These are phyloP conservation scores for Trichoderma citrinoviride DNA, from an alignment of 2,329 filamentous ascomycete genomes.

Conservation along the genomic window DNA sequence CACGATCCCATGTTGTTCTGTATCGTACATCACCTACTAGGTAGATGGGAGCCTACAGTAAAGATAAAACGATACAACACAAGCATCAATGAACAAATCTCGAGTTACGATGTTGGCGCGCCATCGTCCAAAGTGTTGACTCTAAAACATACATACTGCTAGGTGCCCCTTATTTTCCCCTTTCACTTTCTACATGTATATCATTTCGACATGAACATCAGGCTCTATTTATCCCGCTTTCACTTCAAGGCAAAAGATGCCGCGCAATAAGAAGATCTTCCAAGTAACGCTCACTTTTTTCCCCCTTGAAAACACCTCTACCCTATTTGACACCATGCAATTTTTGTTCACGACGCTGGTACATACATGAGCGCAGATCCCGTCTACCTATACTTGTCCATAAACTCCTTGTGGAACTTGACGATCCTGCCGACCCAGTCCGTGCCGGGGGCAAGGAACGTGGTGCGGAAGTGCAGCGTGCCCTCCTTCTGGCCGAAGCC, in stretches of 20 bases:
- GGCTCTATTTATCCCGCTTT: background rate
- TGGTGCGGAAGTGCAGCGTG: constrained; percentile 91
- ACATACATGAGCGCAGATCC: too few relatives aligned
- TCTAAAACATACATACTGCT: too few relatives aligned
- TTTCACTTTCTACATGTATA: too few relatives aligned
- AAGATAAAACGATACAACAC: too few relatives aligned
- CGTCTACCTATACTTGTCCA: constrained; percentile 68
- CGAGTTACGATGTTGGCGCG: too few relatives aligned
- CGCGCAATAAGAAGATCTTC: background rate
- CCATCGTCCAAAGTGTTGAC: too few relatives aligned
- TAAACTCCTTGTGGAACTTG: constrained; percentile 88
- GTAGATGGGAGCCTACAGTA: too few relatives aligned
- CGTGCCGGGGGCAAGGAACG: constrained; percentile 92
- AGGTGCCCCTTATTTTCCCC: too few relatives aligned
- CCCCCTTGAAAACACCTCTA: background rate
- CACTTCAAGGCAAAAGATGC: background rate
- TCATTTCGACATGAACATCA: too few relatives aligned
- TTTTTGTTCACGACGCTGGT: background rate
- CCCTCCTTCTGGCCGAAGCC: constrained; percentile 94
- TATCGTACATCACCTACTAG: too few relatives aligned
- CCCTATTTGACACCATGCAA: background rate
- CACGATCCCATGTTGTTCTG: too few relatives aligned
- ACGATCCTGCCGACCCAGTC: constrained; percentile 87
- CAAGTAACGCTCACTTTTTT: constrained; percentile 5
- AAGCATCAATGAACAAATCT: too few relatives aligned